A percentile compares a stretch with the other conserved stretches of the same genome.
phyloP scores from a whole-genome alignment of 768 basidiomycete genomes.

The Lactarius hengduanensis region DNA sequence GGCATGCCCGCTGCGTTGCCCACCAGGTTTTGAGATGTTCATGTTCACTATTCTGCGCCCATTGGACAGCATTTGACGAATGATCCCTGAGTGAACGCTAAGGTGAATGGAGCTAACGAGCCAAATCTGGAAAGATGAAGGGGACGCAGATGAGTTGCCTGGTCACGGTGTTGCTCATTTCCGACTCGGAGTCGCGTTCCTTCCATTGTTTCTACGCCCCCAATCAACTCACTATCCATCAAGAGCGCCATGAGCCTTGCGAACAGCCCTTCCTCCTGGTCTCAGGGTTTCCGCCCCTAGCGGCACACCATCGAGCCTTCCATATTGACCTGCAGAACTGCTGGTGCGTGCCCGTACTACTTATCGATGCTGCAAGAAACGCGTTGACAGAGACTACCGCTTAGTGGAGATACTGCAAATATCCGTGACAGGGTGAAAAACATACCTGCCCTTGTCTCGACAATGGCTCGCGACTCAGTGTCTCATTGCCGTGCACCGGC shows the following conservation, averaged over 20 bases:
- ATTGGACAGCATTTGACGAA: too few relatives aligned
- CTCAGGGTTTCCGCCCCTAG: slow-evolving; percentile 36
- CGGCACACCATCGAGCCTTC: slow-evolving; percentile 36
- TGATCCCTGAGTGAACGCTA: too few relatives aligned
- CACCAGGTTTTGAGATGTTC: too few relatives aligned
- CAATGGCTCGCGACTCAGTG: too few relatives aligned
- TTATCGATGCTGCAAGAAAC: slow-evolving; percentile 73
- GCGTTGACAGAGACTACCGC: slow-evolving; percentile 60
- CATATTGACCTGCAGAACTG: slow-evolving; percentile 24
- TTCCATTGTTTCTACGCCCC: slow-evolving; percentile 60
- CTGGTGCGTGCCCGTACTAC: slow-evolving; percentile 64
- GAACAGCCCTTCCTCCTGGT: slow-evolving; percentile 36
- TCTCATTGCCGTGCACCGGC: too few relatives aligned
- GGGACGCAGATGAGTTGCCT: neutral
- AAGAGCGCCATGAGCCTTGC: slow-evolving; percentile 66
- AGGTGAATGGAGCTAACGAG: too few relatives aligned
- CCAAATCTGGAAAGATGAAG: too few relatives aligned
- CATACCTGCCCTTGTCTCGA: too few relatives aligned
- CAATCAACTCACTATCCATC: slow-evolving; percentile 49
- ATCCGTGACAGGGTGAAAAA: slow-evolving; percentile 65
- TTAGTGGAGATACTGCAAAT: slow-evolving; percentile 68
- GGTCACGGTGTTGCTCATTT: neutral
- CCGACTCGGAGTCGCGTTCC: neutral
- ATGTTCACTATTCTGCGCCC: too few relatives aligned
- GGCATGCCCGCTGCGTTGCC: too few relatives aligned